Percentiles rank a stretch among this genome's conserved stretches.
Conservation (phyloP, 352 stramenopile species). For the Phytophthora pinifolia region DNA sequence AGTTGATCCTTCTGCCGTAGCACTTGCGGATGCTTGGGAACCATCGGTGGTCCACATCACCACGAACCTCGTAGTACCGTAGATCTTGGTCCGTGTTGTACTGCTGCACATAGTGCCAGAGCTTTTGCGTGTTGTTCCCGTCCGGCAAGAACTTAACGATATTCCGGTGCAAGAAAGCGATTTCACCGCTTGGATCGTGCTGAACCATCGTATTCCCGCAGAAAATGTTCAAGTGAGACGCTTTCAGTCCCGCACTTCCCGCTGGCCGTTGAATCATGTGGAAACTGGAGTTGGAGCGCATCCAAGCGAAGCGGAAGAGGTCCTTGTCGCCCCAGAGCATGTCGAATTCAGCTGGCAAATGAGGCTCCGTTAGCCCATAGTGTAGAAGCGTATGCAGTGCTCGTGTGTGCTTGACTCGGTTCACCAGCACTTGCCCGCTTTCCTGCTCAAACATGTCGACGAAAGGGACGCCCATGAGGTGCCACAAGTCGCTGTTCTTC, state of each 20-base stretch:
- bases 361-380: slow-evolving; percentile 44
- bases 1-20: slow-evolving; percentile 57
- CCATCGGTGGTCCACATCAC: slow-evolving; percentile 54
- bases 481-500: slow-evolving; percentile 57
- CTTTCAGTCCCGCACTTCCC: slow-evolving; percentile 43
- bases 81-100: slow-evolving; percentile 44
- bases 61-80: slow-evolving; percentile 50
- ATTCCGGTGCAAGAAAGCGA: slow-evolving; percentile 69
- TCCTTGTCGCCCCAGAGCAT: slow-evolving; percentile 84
- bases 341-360: slow-evolving; percentile 43
- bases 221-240: slow-evolving; percentile 47
- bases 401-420: slow-evolving; percentile 40
- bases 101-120: slow-evolving; percentile 52
- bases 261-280: slow-evolving; percentile 61
- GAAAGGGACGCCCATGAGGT: slow-evolving; percentile 57
- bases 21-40: slow-evolving; percentile 58
- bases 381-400: slow-evolving; percentile 64
- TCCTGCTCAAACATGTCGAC: slow-evolving; percentile 82
- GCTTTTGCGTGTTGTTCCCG: slow-evolving; percentile 35
- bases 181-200: slow-evolving; percentile 46
- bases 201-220: slow-evolving; percentile 75
- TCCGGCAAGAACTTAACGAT: slow-evolving; percentile 51
- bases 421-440: slow-evolving; percentile 70
- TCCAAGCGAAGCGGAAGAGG: slow-evolving; percentile 78
- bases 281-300: slow-evolving; percentile 69